Evolutionary conservation across 78 protist species (phyloP), one percentile per base, ranked within the genome.

Genomic region (Polysphondylium violaceum): DNA sequence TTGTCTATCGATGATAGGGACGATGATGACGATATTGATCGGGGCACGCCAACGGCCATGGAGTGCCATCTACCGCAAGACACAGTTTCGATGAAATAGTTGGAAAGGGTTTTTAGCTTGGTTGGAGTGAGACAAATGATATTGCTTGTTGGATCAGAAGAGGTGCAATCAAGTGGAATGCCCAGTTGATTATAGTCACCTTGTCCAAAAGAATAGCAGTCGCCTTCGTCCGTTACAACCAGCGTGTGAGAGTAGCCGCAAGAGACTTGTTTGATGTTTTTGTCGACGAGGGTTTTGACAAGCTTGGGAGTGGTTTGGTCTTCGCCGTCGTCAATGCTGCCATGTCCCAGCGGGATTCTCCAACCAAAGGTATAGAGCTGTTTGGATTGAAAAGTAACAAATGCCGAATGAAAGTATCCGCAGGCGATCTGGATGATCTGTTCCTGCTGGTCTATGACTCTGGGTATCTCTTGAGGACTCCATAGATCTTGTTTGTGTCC

Each of bases 151-250:
- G 23, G 23, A 14, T 47, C 23, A n/a, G 27, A 43, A 21, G 86
- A 55, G 17, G 63, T 38, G 65, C 65, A 43, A 8, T 47, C 86
- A 38, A 43, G 73, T 40, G 61, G 72, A 72, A 50, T 19, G 19
- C 78, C 78, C 64, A 83, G 75, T 59, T 83, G 91, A 53, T 79
- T 79, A 69, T 58, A 69, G 21, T 55, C 74, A 40, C 91, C 91
- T 23, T 83, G 65, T 27, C 91, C 91, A 40, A 83, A 35, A 12
- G 79, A 9, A 4, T 27, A 59, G 21, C 78, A 69, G 11, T 67
- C 44, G 9, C 91, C 91, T 38, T 67, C 41, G n/a, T 59, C 74
- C 9, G 65, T 83, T 21, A 64, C 51, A 3, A 59, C 65, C 21
- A 69, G 29, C 25, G 77, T 38, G 36, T 83, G 91, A 8, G 79